Conservation (phyloP, 768 basidiomycete genomes). For the Lactarius quietus region DNA sequence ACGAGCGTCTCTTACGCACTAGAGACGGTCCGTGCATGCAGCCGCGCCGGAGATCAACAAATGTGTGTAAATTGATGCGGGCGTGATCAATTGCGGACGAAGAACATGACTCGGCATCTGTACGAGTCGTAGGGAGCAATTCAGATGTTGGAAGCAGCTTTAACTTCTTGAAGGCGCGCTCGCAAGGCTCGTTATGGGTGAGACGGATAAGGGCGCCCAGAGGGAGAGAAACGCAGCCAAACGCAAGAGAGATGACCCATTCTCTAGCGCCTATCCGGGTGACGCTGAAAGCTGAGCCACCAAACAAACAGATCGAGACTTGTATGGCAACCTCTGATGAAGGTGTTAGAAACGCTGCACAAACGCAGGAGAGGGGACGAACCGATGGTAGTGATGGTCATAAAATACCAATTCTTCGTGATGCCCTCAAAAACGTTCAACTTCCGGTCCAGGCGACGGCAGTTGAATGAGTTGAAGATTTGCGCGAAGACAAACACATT, state of each 20-base stretch:
- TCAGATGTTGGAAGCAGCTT: conserved; percentile 65
- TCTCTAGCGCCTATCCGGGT: conserved; percentile 72
- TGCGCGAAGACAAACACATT: conserved; percentile 98
- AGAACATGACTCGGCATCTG: conserved; percentile 62
- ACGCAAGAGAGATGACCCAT: conserved; percentile 90
- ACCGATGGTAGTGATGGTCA: conserved; percentile 83
- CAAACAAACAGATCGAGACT: conserved; percentile 85
- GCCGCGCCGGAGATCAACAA: conserved; percentile 80
- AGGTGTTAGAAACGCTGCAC: conserved; percentile 8
- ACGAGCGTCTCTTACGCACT: conserved; percentile 73
- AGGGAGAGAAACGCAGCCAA: conserved; percentile 85
- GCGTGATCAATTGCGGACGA: conserved; percentile 77
- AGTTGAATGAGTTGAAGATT: conserved; percentile 94
- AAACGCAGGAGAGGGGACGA: conserved; percentile 27
- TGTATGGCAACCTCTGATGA: conserved; percentile 79
- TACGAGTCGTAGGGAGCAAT: conserved; percentile 57
- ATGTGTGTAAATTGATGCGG: conserved; percentile 81
- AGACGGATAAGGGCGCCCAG: conserved; percentile 78
- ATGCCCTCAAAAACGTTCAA: conserved; percentile 91
- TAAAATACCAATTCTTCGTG: conserved; percentile 75
- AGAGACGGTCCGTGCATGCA: conserved; percentile 82
- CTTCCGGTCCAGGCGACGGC: conserved; percentile 76
- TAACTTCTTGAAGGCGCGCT: conserved; percentile 51
- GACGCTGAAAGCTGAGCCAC: conserved; percentile 89
- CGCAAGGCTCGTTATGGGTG: conserved; percentile 78